Evolutionary conservation across 2,329 filamentous ascomycete species (phyloP).

Genomic region (Cytospora paraplurivora): DNA sequence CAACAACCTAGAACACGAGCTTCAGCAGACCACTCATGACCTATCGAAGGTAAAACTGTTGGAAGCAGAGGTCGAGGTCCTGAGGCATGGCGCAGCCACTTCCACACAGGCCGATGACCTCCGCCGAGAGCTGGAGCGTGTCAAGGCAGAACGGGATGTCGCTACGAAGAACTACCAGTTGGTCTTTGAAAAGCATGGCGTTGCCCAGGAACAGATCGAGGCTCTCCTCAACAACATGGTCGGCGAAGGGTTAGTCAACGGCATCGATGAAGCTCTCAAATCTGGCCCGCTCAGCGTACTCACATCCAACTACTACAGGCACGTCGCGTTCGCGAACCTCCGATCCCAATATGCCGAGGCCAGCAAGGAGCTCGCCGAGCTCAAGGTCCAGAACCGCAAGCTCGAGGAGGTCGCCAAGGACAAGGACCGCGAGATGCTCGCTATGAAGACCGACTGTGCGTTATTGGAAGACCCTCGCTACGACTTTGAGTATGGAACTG

Average conservation of each 20-base stretch:
- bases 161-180: slow-evolving; percentile 56
- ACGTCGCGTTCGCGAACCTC: slow-evolving; percentile 55
- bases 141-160: slow-evolving; percentile 43
- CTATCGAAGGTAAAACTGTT: slow-evolving; percentile 44
- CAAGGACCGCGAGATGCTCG: slow-evolving; percentile 57
- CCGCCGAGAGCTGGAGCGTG: slow-evolving; percentile 26
- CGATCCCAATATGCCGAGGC: slow-evolving; percentile 50
- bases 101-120: slow-evolving; percentile 21
- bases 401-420: slow-evolving; percentile 55
- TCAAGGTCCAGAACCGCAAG: slow-evolving; percentile 46
- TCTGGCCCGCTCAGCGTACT: slow-evolving; percentile 43
- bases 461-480: slow-evolving; percentile 31
- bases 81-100: slow-evolving; percentile 45
- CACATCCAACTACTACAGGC: slow-evolving; percentile 51
- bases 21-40: slow-evolving; percentile 50
- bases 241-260: slow-evolving; percentile 57
- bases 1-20: slow-evolving; percentile 60
- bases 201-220: slow-evolving; percentile 60
- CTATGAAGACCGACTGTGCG: slow-evolving; percentile 55
- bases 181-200: slow-evolving; percentile 59
- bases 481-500: slow-evolving; percentile 21
- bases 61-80: slow-evolving; percentile 62
- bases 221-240: slow-evolving; percentile 54
- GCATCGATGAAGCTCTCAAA: slow-evolving; percentile 40
- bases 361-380: slow-evolving; percentile 50